Base-by-base conservation (phyloP, 2,329 filamentous ascomycete species). In the Fonsecaea multimorphosa region DNA sequence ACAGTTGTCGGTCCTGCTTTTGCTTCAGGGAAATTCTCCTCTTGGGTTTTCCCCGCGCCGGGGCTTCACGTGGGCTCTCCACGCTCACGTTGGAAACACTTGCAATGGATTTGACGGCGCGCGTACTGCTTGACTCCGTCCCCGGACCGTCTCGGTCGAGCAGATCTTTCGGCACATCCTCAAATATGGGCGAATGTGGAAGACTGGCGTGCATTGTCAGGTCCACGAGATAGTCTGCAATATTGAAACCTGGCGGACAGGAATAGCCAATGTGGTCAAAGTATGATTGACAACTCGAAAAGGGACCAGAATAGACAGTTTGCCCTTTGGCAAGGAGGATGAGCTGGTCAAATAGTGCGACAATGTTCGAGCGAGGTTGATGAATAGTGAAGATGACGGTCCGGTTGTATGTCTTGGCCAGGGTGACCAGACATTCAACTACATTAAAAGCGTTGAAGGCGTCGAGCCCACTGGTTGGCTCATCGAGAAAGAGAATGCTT, bases 301-400 rank as follows among this genome's bases (percentile, higher is more conserved):
- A 96, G 0, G 92, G 91, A 0, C 95, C 95, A 2, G 95, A 98
- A 77, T 96, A 99, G 7, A 99, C 95, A 0, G 92, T 91, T 73
- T 89, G 89, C 29, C 95, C 95, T 71, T 92, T 89, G 1, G 95
- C 95, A 51, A 99, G 83, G 14, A 99, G 86, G 61, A 99, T 85
- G n/a, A 99, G 84, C 63, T 94, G 89, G 76, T 99, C 95, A 75
- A 99, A 99, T 2, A 99, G 85, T 9, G 95, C 95, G 24, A 98
- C 95, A 74, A 99, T 99, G 78, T 99, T 99, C 11, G 95, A 99
- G 71, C 96, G 88, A 40, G 95, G 95, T 74, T 99, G 95, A 77
- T 99, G 95, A 70, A 99, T 99, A 14, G 95, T 99, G 80, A 99
- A 97, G 68, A 99, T 91, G 62, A 99, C 93, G 0, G 96, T 99